Base-by-base conservation (phyloP, 495 filamentous ascomycete species). In the Xylaria grammica region DNA sequence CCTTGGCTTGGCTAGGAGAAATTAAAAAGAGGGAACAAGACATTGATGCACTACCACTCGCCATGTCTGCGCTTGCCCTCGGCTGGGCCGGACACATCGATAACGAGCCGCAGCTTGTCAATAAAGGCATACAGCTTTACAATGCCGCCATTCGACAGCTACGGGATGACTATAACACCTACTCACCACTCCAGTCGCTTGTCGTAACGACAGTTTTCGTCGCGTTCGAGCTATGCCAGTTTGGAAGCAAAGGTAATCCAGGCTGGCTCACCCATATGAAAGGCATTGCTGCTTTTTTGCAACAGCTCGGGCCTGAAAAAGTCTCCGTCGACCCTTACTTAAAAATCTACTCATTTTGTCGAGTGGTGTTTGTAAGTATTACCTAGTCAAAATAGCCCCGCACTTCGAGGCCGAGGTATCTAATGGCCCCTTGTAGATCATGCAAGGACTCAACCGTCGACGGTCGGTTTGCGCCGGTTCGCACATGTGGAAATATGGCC, bases 181-280 rank as follows among this genome's bases (percentile, higher is more conserved):
- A 51, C 26, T 45, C 60, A n/a, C 60, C 50, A 11, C 38, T 24
- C 6, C 60, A 63, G 40, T 45, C 38, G n/a, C 60, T 63, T 11
- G 36, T 51, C 1, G 51, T 51, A 36, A 63, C 51, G 2, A 32
- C 60, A 1, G 22, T 63, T 17, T 63, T 63, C 27, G 51, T 63
- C 48, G 60, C 19, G 4, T 63, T 54, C 50, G 60, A 63, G 50
- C 60, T 63, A 24, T 63, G 51, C 36, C 45, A 63, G 4, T 63
- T 63, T 36, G 60, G 60, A 9, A 63, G 48, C 26, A 38, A 46
- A 24, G 50, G 49, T 4, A 55, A 63, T 30, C 36, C 48, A 27
- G 60, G 60, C 17, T 63, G 60, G 60, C 36, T 44, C 20, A 54
- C 48, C 3, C 60, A 63, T 22, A 63, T 63, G 60, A 32, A 53